Base-by-base conservation (phyloP, 495 filamentous ascomycete genomes). In the Haplographium delicatum region DNA sequence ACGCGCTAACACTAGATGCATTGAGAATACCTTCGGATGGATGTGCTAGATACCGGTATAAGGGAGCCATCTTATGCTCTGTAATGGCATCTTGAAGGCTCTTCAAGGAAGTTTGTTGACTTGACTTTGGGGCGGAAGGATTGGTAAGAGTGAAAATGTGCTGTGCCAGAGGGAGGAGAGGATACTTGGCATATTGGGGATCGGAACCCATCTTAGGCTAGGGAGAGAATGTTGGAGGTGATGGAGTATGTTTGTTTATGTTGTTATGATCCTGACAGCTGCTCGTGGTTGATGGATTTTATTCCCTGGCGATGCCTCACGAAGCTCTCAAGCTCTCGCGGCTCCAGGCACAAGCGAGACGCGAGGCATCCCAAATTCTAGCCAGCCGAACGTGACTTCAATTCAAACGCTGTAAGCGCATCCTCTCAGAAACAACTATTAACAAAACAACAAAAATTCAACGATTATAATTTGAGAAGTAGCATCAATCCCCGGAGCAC, bases 141-240 rank as follows among this genome's bases (percentile, higher is more conserved):
- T 95, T 96, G 60, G 89, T 91, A 72, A 96, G 78, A 65, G 87
- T 88, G 79, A 98, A 98, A 72, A 98, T 91, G 71, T 95, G 83
- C 76, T 97, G 94, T 58, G 93, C 83, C 64, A 98, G 81, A 60
- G 85, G 75, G 64, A 98, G 86, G 64, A 93, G 75, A 46, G 93
- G 93, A 70, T 90, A 97, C 69, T 90, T 91, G 61, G 89, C 85
- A 74, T 93, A 97, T 68, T 95, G 93, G 47, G 90, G 91, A 75
- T 98, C 93, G 62, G 89, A 88, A 61, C 91, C 93, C 93, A 98
- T 98, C 59, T 50, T 84, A 70, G 54, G 39, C 20, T 30, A 25
- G 16, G 44, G 13, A 19, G 28, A 25, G 16, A 35, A 34, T 26
- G 27, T 18, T 24, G 19, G 44, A 16, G 20, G 22, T 44, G 11